Conservation (phyloP, 2,329 filamentous ascomycete species). For the Colletotrichum sp. region DNA sequence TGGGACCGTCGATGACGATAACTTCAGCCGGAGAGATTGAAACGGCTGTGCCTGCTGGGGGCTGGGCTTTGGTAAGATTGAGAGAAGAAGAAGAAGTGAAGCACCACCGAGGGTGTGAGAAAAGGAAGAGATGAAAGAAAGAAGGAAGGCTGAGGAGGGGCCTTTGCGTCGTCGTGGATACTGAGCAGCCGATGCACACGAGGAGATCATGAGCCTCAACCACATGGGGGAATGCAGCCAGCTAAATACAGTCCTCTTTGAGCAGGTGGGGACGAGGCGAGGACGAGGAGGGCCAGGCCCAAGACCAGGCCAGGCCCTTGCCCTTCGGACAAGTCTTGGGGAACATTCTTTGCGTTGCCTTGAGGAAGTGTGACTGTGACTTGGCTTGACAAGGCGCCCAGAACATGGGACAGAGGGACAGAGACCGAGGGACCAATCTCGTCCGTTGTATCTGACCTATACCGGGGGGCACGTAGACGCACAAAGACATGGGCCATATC, state of each 20-base stretch:
- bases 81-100: slow-evolving; percentile 1
- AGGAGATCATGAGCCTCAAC: slow-evolving; percentile 2
- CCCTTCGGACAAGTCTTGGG: slow-evolving; percentile 5
- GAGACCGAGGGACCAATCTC: neutral
- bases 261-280: neutral
- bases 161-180: neutral
- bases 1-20: slow-evolving; percentile 4
- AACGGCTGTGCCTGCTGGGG: slow-evolving; percentile 12
- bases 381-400: neutral
- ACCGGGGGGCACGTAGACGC: neutral
- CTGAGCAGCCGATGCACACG: neutral
- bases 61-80: neutral
- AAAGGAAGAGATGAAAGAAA: neutral
- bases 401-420: neutral
- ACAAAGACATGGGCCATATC: slow-evolving; percentile 2
- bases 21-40: slow-evolving; percentile 8
- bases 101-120: slow-evolving; percentile 5
- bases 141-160: neutral
- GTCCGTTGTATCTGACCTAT: slow-evolving; percentile 2
- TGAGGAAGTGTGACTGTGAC: neutral
- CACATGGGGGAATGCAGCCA: slow-evolving; percentile 19
- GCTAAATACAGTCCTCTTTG: slow-evolving; percentile 14
- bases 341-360: neutral
- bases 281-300: neutral
- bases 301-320: neutral